phyloP scores from a whole-genome alignment of 768 basidiomycete species.

The Amylocystis lapponica region DNA sequence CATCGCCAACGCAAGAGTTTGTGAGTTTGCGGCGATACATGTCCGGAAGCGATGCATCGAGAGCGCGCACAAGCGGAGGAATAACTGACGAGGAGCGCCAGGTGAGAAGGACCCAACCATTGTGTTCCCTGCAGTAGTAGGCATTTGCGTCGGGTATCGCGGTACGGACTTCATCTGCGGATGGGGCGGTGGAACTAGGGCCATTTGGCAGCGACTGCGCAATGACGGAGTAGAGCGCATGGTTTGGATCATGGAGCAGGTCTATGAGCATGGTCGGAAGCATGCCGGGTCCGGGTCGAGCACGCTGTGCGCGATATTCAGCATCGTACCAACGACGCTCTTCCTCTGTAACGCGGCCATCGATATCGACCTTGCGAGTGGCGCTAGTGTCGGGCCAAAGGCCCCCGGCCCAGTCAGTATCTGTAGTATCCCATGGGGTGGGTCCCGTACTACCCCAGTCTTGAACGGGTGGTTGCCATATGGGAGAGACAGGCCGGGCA shows the following conservation, averaged over 20 bases:
- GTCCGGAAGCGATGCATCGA: slow-evolving; percentile 47
- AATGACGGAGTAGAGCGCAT: slow-evolving; percentile 62
- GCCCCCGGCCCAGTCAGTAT: slow-evolving; percentile 4
- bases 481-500: too few species aligned
- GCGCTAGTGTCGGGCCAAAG: slow-evolving; percentile 7
- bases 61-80: slow-evolving; percentile 43
- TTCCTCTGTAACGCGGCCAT: slow-evolving; percentile 54
- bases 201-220: slow-evolving; percentile 30
- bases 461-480: slow-evolving; percentile 6
- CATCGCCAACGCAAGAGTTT: slow-evolving; percentile 48
- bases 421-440: slow-evolving; percentile 3
- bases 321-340: slow-evolving; percentile 70
- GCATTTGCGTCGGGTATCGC: slow-evolving; percentile 78
- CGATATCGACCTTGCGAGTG: slow-evolving; percentile 36
- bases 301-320: slow-evolving; percentile 34
- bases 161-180: slow-evolving; percentile 58
- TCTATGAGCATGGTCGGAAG: slow-evolving; percentile 65
- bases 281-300: slow-evolving; percentile 66
- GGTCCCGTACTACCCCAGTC: slow-evolving; percentile 10
- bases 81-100: slow-evolving; percentile 61
- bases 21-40: slow-evolving; percentile 40
- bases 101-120: slow-evolving; percentile 73
- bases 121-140: slow-evolving; percentile 77
- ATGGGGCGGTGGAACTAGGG: slow-evolving; percentile 32
- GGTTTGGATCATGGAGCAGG: slow-evolving; percentile 64